Evolutionary conservation across 2,329 filamentous ascomycete genomes (phyloP), one percentile per base, ranked within the genome.

Genomic region (Laburnicola sp.): DNA sequence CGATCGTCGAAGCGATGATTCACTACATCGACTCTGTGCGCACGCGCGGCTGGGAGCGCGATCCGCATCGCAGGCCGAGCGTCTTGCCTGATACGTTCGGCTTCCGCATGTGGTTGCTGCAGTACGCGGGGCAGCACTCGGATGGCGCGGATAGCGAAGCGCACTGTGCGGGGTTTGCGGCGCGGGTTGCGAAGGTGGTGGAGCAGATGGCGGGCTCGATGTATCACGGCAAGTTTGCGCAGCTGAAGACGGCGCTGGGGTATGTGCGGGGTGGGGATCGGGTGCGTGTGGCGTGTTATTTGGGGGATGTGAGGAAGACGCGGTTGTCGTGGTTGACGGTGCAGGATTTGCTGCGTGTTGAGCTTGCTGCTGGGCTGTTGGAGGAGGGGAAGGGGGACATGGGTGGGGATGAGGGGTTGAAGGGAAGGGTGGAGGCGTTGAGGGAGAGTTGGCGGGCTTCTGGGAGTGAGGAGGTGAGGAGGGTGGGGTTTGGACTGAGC

Each of bases 391-490:
- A 25, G 2, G n/a, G n/a, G 0, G 34, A 45, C 9, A 11, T 35
- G 21, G 36, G 30, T 10, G 10, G 43, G 2, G 37, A 53, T 6
- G 28, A 37, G 6, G 46, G 30, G 2, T n/a, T 63, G 8, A 34
- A 36, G 22, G 35, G 30, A n/a, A 56, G 47, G 28, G 39, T 67
- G 7, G 36, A 53, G 16, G 34, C 4, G 6, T 21, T 63, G 26
- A n/a, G 60, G 27, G 38, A 27, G 6, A 48, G 31, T 10, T 71
- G 67, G 68, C 56, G 45, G 28, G 26, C 8, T 3, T 53, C 46
- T 49, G 59, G 57, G 31, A 64, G 57, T 39, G 68, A 70, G 42
- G 61, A 59, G n/a, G 60, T 67, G 4, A 59, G 68, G 37, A 58
- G 57, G 42, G 35, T 44, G 10, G 61, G 59, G 8, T 53, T 45